Evolutionary conservation across 2,329 filamentous ascomycete species (phyloP), one percentile per base, ranked within the genome.

Genomic region (Talaromyces amestolkiae): DNA sequence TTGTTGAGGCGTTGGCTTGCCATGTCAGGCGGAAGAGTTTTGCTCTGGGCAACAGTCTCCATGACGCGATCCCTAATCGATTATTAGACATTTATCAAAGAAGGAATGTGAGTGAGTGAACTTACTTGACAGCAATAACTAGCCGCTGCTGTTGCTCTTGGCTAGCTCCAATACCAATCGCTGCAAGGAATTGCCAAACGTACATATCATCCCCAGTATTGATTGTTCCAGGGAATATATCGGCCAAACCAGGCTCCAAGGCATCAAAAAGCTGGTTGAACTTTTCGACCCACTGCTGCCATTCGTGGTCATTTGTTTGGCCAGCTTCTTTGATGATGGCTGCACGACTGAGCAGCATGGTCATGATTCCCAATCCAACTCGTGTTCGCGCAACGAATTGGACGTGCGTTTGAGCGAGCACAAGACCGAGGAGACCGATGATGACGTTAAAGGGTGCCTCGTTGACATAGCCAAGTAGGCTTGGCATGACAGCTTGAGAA

Each of bases 121-220:
- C 82, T 78, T 70, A 83, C 86, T 98, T 99, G 71, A 99, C 95
- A 47, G 93, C 93, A 73, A 97, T 86, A 10, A 99, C 95, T 64
- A 99, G 84, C 65, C 93, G 87, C 76, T 97, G 94, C 78, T 99
- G 95, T 79, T 99, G 95, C 70, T 97, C 93, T 15, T 93, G 92
- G 74, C 88, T 93, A 39, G 95, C 94, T 61, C 92, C 93, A 69
- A 97, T 95, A 68, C 95, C 95, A 79, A 97, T 92, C 13, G 94
- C 93, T 9, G 95, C 95, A 69, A 99, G 85, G 77, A 98, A 96
- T 79, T 98, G 94, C 95, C 95, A 99, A 45, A 98, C 92, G 74
- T 98, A 96, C 74, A 97, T 90, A 73, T 99, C 95, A 70, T 97
- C 93, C 59, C 91, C 91, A 8, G 91, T 89, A 69, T 92, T 93